phyloP scores from a whole-genome alignment of 106 monocot species.

The Ottelia alismoides region DNA sequence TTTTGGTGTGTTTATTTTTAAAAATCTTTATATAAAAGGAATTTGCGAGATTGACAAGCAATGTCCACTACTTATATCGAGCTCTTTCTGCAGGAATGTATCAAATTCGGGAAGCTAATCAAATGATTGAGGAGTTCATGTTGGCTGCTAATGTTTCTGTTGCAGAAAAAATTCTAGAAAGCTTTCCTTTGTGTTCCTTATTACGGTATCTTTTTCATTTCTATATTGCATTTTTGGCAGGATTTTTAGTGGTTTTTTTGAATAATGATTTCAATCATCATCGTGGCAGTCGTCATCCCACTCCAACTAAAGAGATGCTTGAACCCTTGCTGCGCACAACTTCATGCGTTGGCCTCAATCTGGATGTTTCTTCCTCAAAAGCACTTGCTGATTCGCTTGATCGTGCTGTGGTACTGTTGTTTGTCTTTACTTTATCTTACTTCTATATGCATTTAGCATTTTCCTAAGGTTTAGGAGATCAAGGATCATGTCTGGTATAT shows the following conservation, averaged over 20 bases:
- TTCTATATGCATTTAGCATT: no score
- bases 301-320: slow-evolving; percentile 94
- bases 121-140: slow-evolving; percentile 99
- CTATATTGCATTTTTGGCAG: no score
- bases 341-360: slow-evolving; percentile 69
- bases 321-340: slow-evolving; percentile 86
- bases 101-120: slow-evolving; percentile 98
- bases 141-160: slow-evolving; percentile 95
- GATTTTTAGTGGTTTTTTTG: no score
- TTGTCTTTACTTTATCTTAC: no score
- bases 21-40: no score
- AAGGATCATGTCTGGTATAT: no score
- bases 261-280: no score
- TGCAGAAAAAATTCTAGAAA: slow-evolving; percentile 83
- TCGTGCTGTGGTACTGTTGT: slow-evolving; percentile 53
- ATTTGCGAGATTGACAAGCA: no score
- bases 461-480: no score
- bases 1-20: no score
- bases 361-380: slow-evolving; percentile 93
- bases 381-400: slow-evolving; percentile 96
- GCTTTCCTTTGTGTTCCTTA: slow-evolving; percentile 48
- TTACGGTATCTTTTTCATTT: slow-evolving; percentile 41
- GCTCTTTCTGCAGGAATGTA: slow-evolving; percentile 93
- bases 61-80: no score
- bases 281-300: slow-evolving; percentile 92